A percentile compares a stretch with the other conserved stretches of the same genome.
These are phyloP conservation scores for Mucor mucedo DNA, from an alignment of 371 early-diverging fungal genomes.

Conservation along the genomic window DNA sequence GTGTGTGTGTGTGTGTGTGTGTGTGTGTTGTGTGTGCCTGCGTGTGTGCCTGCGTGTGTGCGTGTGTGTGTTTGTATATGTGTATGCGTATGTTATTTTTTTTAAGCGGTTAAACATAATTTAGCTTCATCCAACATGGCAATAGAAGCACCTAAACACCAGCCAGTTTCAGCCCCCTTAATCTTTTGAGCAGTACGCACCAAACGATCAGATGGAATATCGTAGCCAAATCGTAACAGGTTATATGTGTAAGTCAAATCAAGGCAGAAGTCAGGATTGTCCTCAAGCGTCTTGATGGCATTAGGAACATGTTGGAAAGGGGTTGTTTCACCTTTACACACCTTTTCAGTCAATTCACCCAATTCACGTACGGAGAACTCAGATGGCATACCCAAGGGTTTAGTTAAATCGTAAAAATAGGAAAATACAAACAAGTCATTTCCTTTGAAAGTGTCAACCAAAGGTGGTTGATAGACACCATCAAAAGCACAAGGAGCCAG, in stretches of 20 bases:
- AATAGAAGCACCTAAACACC: constrained; percentile 92
- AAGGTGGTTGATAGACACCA: constrained; percentile 86
- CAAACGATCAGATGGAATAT: constrained; percentile 66
- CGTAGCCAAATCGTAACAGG: constrained; percentile 79
- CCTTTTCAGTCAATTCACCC: constrained; percentile 62
- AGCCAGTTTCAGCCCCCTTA: constrained; percentile 88
- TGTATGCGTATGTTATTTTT: background rate
- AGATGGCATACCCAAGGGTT: constrained; percentile 65
- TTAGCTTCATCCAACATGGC: constrained; percentile 60
- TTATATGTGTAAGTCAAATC: constrained; percentile 83
- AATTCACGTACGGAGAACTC: constrained; percentile 67
- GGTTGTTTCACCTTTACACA: constrained; percentile 58
- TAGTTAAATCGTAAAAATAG: constrained; percentile 89
- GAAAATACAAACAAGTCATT: constrained; percentile 90
- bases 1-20: background rate
- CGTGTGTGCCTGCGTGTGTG: no score
- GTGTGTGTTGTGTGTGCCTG: no score
- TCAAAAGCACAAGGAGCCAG: constrained; percentile 79
- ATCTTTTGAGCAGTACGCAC: constrained; percentile 87
- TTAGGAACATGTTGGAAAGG: constrained; percentile 40
- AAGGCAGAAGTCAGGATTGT: constrained; percentile 72
- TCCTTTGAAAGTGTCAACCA: constrained; percentile 67
- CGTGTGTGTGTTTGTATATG: background rate
- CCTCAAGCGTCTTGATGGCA: constrained; percentile 31
- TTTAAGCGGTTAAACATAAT: constrained; percentile 12